These are phyloP conservation scores for Leptodermis oblonga DNA, from an alignment of 257 asterid species.

Conservation along the genomic window DNA sequence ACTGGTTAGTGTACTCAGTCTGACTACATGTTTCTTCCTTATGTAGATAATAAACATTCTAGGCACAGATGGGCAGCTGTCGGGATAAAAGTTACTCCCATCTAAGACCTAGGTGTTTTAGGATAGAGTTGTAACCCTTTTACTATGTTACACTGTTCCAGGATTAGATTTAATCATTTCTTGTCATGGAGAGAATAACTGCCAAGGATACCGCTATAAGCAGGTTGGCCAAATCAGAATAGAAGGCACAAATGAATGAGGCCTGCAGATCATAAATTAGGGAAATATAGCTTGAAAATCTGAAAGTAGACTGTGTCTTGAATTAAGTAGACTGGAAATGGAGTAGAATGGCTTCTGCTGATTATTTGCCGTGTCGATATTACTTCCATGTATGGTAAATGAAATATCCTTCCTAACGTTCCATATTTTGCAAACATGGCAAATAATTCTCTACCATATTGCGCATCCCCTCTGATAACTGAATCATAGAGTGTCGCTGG, in stretches of 20 bases:
- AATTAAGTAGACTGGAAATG: background rate
- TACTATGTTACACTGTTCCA: background rate
- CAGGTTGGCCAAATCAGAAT: background rate
- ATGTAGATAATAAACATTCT: too few species aligned
- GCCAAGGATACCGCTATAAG: background rate
- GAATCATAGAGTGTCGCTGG: background rate
- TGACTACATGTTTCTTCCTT: background rate
- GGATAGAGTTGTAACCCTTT: background rate
- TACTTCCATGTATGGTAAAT: background rate
- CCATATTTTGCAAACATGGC: background rate
- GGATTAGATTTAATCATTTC: background rate
- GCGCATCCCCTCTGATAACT: background rate
- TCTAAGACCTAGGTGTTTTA: background rate
- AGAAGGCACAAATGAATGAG: background rate
- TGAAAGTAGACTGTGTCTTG: background rate
- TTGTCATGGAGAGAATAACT: background rate
- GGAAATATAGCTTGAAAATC: background rate
- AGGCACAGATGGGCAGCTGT: background rate
- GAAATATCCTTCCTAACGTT: background rate
- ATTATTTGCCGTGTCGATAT: background rate
- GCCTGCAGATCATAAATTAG: background rate
- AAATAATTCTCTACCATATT: background rate
- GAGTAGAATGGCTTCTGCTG: background rate
- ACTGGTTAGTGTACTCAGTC: conserved; percentile 32
- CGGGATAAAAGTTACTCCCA: background rate